phyloP scores from a whole-genome alignment of 441 rosid species.

The Adansonia rubrostipa region DNA sequence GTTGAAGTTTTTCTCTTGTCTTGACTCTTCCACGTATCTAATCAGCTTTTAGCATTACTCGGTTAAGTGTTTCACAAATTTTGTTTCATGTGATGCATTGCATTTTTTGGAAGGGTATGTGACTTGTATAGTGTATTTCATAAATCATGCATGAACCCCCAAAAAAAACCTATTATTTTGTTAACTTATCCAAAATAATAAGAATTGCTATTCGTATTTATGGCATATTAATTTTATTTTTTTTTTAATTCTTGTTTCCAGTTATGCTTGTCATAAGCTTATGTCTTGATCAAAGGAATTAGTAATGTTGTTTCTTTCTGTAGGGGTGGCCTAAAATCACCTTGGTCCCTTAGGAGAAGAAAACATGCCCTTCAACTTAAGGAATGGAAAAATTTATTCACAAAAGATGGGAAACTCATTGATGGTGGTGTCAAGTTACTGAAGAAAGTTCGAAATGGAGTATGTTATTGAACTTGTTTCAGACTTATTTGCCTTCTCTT shows the following conservation, averaged over 20 bases:
- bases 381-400: slow-evolving; percentile 75
- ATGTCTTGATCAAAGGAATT: neutral
- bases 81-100: neutral
- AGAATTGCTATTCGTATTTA: neutral
- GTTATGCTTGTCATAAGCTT: neutral
- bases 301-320: slow-evolving; percentile 23
- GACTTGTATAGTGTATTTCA: neutral
- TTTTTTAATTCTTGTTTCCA: neutral
- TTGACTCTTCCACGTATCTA: neutral
- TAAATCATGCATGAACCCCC: neutral
- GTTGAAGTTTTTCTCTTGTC: neutral
- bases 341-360: slow-evolving; percentile 85
- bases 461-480: slow-evolving; percentile 43
- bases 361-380: slow-evolving; percentile 71
- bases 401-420: slow-evolving; percentile 66
- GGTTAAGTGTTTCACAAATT: slow-evolving; percentile 16
- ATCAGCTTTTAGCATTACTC: slow-evolving; percentile 13
- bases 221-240: neutral
- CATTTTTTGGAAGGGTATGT: neutral
- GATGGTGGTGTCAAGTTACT: slow-evolving; percentile 83
- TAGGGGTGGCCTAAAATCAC: slow-evolving; percentile 81
- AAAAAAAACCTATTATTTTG: neutral
- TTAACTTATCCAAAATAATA: slow-evolving; percentile 7
- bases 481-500: neutral
- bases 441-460: slow-evolving; percentile 91